phyloP scores from a whole-genome alignment of 352 stramenopile genomes.

The Globisporangium mamillatum region DNA sequence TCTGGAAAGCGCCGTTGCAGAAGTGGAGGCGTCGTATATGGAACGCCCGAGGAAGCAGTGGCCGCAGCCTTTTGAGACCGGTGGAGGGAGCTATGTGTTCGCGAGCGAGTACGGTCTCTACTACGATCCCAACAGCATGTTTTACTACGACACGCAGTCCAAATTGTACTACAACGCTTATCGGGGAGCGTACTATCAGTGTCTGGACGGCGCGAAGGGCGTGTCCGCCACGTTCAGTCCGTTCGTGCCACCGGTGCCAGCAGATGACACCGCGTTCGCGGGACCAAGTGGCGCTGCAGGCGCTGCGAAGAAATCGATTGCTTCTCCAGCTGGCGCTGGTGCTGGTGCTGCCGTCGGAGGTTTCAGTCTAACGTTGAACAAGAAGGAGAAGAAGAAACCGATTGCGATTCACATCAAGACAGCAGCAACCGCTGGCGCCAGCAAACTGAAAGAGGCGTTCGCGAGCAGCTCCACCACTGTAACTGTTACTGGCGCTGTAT shows the following conservation, averaged over 20 bases:
- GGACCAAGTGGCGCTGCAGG: background rate
- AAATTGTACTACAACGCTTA: slow-evolving; percentile 80
- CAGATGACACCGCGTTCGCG: slow-evolving; percentile 40
- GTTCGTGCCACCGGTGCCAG: slow-evolving; percentile 46
- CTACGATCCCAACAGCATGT: slow-evolving; percentile 81
- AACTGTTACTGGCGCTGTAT: slow-evolving; percentile 6
- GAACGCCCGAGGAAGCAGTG: slow-evolving; percentile 78
- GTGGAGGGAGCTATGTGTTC: slow-evolving; percentile 73
- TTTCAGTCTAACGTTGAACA: slow-evolving; percentile 32
- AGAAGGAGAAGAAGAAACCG: slow-evolving; percentile 67
- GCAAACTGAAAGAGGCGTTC: slow-evolving; percentile 8
- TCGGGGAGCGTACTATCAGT: slow-evolving; percentile 62
- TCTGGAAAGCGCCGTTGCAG: slow-evolving; percentile 54
- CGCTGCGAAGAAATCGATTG: slow-evolving; percentile 3
- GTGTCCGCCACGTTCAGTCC: slow-evolving; percentile 36
- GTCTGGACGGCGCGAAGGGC: slow-evolving; percentile 22
- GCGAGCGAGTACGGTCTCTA: slow-evolving; percentile 66
- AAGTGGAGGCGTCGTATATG: slow-evolving; percentile 33
- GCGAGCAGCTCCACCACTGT: background rate
- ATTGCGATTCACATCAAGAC: slow-evolving; percentile 68
- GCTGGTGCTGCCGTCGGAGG: slow-evolving; percentile 14
- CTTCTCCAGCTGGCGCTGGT: background rate
- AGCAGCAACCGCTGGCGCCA: slow-evolving; percentile 9
- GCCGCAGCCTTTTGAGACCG: slow-evolving; percentile 75
- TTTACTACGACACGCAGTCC: slow-evolving; percentile 74